Conservation (phyloP, 192 early-diverging fungal species). For the Helicostylum pulchrum region DNA sequence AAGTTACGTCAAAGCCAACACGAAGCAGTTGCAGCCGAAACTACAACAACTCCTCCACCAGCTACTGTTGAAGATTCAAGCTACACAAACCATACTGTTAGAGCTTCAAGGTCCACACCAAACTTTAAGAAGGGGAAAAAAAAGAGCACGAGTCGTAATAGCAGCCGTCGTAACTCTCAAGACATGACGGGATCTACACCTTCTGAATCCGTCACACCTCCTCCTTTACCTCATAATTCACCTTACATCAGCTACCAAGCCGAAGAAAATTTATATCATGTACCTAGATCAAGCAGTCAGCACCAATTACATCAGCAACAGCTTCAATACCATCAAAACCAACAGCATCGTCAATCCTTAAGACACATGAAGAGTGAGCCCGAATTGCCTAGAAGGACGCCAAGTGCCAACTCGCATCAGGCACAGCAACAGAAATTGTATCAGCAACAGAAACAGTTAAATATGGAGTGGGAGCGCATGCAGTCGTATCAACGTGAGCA, state of each 20-base stretch:
- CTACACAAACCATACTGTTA: not conserved
- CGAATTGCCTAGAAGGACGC: not conserved
- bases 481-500: conserved; percentile 17
- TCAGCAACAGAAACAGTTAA: not conserved
- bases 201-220: not conserved
- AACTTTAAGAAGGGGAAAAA: conserved; percentile 15
- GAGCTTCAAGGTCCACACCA: conserved; percentile 8
- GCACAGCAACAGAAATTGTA: not conserved
- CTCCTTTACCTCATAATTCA: not conserved
- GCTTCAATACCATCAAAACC: not conserved
- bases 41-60: not conserved
- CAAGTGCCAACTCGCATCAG: not conserved
- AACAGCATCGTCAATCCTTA: not conserved
- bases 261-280: not conserved
- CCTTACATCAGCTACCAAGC: not conserved
- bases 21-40: not conserved
- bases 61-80: not conserved
- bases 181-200: not conserved
- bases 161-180: conserved; percentile 7
- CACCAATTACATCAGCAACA: not conserved
- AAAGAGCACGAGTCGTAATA: not conserved
- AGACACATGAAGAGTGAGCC: conserved; percentile 21
- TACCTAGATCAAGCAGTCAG: not conserved
- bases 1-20: not conserved
- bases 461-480: conserved; percentile 22